Percentiles rank a stretch among this genome's conserved stretches.
These are phyloP conservation scores for Pulveroboletus sp. DNA, from an alignment of 768 basidiomycete genomes.

Conservation along the genomic window DNA sequence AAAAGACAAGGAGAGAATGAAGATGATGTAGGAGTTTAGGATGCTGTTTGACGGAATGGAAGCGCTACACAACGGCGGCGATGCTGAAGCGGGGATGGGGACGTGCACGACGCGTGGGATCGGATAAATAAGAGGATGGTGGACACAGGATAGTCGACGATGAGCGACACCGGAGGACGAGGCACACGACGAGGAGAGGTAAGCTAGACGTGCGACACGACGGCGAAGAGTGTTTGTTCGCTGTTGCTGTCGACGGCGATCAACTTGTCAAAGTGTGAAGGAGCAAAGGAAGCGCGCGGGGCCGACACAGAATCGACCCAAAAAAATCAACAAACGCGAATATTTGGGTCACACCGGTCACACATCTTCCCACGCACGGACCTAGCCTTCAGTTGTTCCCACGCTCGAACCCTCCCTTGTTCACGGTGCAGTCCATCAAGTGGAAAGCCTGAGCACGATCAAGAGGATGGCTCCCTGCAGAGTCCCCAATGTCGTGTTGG, in stretches of 20 bases:
- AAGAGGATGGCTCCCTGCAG: background rate
- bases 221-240: constrained; percentile 40
- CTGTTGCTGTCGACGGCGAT: constrained; percentile 49
- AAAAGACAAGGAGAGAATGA: constrained; percentile 26
- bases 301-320: constrained; percentile 40
- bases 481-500: background rate
- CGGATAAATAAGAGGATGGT: constrained; percentile 33
- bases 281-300: constrained; percentile 44
- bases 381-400: constrained; percentile 37
- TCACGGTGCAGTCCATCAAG: constrained; percentile 3
- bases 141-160: constrained; percentile 20
- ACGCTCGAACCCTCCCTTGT: constrained; percentile 30
- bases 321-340: constrained; percentile 40
- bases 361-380: constrained; percentile 42
- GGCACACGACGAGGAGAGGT: constrained; percentile 16
- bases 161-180: constrained; percentile 21
- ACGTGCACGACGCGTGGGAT: constrained; percentile 49
- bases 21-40: constrained; percentile 23
- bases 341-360: constrained; percentile 37
- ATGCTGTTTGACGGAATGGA: constrained; percentile 28
- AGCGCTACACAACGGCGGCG: constrained; percentile 27
- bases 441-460: background rate
- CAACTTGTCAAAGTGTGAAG: constrained; percentile 43
- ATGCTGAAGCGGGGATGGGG: constrained; percentile 21
- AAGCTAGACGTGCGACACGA: constrained; percentile 34